Evolutionary conservation across 352 stramenopile species (phyloP), one percentile per base, ranked within the genome.

Genomic region (Phytopythium cucurbitacearum): DNA sequence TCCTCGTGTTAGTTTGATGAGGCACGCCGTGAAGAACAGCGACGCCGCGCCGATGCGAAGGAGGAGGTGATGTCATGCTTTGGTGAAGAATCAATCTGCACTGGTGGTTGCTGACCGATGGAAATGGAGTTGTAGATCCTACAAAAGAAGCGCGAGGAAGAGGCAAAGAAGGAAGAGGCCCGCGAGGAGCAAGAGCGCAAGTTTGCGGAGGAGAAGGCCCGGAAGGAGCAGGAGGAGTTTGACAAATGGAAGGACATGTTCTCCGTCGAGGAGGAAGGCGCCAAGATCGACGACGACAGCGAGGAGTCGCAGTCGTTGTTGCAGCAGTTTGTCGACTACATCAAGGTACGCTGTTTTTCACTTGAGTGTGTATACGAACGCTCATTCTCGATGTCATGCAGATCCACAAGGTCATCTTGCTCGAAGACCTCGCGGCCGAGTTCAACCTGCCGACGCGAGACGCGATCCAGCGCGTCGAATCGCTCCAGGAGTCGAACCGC

Each of bases 211-310:
- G 76, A 78, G 34, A 80, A 81, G 46, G 76, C 65, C 35, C 69
- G 71, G n/a, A 68, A 85, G 34, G 81, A 87, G 38, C 76, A 87
- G 45, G 69, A 85, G 34, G 76, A 92, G 53, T 89, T 88, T 47
- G 76, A 88, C 48, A 65, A 86, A 48, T 92, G 80, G 81, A 89
- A 89, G 48, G 63, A 74, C 43, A 78, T 86, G 67, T 89, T 92
- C 50, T 67, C 76, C 12, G 70, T 92, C 39, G 79, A 89, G 42
- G 79, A 88, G 34, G 53, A 84, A 47, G 79, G 81, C 32, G 64
- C 73, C 0, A 85, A 85, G 51, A 32, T 73, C 5, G 56, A 65
- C 1, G 69, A 73, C n/a, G 73, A 85, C 45, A 79, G 68, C 46
- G 75, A 87, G 12, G 81, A 87, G 56, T 87, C 68, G 9, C 71